phyloP scores from a whole-genome alignment of 306 rosid species.

The Prunus mongolica region DNA sequence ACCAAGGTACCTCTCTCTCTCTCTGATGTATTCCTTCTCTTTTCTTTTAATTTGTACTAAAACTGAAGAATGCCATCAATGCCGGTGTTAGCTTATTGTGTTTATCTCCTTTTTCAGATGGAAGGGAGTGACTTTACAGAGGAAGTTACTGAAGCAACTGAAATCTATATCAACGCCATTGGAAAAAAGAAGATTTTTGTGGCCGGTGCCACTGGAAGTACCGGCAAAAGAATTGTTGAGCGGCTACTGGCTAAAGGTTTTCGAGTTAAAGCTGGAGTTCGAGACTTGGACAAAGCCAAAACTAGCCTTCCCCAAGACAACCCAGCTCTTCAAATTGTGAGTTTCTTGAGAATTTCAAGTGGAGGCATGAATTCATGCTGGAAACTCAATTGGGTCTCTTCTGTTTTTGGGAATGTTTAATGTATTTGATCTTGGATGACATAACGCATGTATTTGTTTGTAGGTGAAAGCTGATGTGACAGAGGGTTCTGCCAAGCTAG shows the following conservation, averaged over 20 bases:
- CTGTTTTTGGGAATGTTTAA: not conserved
- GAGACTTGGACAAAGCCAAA: constrained; percentile 76
- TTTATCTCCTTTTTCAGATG: constrained; percentile 50
- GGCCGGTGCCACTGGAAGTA: constrained; percentile 91
- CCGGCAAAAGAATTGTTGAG: constrained; percentile 83
- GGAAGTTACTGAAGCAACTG: constrained; percentile 32
- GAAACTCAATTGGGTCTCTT: constrained; percentile 7
- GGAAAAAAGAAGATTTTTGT: constrained; percentile 72
- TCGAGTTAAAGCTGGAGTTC: constrained; percentile 83
- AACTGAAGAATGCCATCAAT: not conserved
- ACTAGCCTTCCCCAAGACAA: constrained; percentile 42
- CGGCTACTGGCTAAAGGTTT: constrained; percentile 82
- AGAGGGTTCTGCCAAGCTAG: constrained; percentile 77
- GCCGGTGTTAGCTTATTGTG: too few species aligned
- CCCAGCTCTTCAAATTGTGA: constrained; percentile 74
- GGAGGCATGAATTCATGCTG: not conserved
- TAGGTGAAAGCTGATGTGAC: constrained; percentile 92
- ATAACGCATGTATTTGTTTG: constrained; percentile 15
- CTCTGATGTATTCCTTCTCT: not conserved
- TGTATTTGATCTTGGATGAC: not conserved
- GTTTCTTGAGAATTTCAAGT: constrained; percentile 20
- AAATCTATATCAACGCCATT: constrained; percentile 14
- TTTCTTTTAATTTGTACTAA: too few species aligned
- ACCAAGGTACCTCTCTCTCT: constrained; percentile 34
- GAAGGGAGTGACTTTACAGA: constrained; percentile 50